These are phyloP conservation scores for Termitomyces titanicus DNA, from an alignment of 768 basidiomycete species.

Conservation along the genomic window DNA sequence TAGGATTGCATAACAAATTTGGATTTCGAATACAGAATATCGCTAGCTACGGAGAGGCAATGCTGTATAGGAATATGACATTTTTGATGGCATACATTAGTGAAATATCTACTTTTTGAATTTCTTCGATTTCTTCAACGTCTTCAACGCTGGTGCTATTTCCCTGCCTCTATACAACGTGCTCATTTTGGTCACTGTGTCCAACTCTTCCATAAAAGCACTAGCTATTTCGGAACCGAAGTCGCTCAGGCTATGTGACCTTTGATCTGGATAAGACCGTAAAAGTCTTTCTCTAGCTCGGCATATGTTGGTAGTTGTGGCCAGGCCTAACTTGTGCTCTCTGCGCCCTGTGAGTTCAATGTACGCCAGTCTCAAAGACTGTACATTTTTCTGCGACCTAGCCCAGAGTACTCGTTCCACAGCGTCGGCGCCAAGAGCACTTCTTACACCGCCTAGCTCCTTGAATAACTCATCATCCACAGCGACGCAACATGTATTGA, in stretches of 20 bases:
- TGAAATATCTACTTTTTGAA: too few relatives aligned
- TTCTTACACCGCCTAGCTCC: not conserved
- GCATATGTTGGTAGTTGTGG: constrained; percentile 1
- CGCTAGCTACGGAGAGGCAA: too few relatives aligned
- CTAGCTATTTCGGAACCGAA: not conserved
- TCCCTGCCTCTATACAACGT: too few relatives aligned
- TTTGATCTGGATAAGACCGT: not conserved
- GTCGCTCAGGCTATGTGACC: too few relatives aligned
- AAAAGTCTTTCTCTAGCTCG: not conserved
- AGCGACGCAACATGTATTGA: not conserved
- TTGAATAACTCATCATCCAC: not conserved
- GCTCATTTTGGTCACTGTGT: not conserved
- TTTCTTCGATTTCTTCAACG: too few relatives aligned
- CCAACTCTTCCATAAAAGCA: constrained; percentile 1
- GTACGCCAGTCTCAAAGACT: constrained; percentile 4
- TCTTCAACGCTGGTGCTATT: too few relatives aligned
- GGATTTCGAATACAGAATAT: not conserved
- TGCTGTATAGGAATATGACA: too few relatives aligned
- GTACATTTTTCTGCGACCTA: not conserved
- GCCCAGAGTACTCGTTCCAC: constrained; percentile 5
- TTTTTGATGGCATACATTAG: too few relatives aligned
- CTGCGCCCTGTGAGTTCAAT: constrained; percentile 1
- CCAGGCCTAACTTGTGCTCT: not conserved
- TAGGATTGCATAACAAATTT: too few relatives aligned
- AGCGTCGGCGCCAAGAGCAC: not conserved